These are phyloP conservation scores for Talaromyces sp. DNA, from an alignment of 2,329 filamentous ascomycete genomes.

Conservation along the genomic window DNA sequence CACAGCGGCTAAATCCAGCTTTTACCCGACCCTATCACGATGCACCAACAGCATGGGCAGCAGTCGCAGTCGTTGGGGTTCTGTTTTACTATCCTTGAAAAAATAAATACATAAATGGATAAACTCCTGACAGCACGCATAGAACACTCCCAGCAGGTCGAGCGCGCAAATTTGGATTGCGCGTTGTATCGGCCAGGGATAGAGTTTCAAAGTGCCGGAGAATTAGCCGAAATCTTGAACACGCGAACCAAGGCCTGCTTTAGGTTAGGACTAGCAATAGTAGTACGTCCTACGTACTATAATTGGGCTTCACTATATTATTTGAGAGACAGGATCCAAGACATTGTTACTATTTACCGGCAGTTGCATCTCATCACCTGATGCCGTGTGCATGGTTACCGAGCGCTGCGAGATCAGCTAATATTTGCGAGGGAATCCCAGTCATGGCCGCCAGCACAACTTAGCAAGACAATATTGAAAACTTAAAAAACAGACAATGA, in stretches of 20 bases:
- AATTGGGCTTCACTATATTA: neutral
- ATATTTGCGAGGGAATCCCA: neutral
- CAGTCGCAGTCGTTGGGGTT: neutral
- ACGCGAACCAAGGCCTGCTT: neutral
- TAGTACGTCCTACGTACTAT: neutral
- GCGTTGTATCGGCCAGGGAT: neutral
- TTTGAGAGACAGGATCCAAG: neutral
- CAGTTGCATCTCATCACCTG: neutral
- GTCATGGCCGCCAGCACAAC: neutral
- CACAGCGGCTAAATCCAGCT: slow-evolving; percentile 5
- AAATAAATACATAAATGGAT: too few species aligned
- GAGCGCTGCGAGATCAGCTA: neutral
- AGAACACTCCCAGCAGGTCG: too few species aligned
- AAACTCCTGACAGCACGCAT: neutral
- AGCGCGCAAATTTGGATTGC: neutral
- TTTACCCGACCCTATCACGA: neutral
- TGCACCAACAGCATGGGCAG: neutral
- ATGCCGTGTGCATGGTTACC: neutral
- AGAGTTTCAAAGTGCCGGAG: neutral
- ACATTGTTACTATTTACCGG: neutral
- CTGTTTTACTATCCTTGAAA: neutral
- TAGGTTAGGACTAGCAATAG: neutral
- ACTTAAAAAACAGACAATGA: neutral
- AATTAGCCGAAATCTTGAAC: neutral
- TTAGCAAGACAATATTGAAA: neutral